Percentiles rank a stretch among this genome's conserved stretches.
Evolutionary conservation across 2,329 filamentous ascomycete species (phyloP).

Genomic region (Elsinoe arachidis): DNA sequence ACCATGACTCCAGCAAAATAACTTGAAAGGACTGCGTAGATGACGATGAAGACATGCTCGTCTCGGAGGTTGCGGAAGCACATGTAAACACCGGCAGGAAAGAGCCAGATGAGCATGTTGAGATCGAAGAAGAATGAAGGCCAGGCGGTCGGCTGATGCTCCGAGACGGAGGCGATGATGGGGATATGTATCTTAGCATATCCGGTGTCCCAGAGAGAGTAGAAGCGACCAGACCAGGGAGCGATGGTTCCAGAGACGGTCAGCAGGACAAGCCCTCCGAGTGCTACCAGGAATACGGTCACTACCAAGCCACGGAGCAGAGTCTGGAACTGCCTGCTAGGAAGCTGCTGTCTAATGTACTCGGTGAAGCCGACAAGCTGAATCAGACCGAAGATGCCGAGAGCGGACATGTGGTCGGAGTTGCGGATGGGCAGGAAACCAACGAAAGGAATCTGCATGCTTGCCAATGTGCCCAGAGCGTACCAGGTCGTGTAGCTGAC

Average conservation of each 20-base stretch:
- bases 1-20: constrained; percentile 99
- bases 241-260: constrained; percentile 88
- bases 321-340: constrained; percentile 87
- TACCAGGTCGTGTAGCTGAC: constrained; percentile 99
- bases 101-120: constrained; percentile 97
- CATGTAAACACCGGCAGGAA: constrained; percentile 96
- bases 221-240: constrained; percentile 97
- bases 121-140: constrained; percentile 98
- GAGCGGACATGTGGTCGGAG: constrained; percentile 95
- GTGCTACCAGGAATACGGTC: constrained; percentile 61
- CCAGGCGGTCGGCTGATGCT: constrained; percentile 98
- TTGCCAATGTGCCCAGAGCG: constrained; percentile 85
- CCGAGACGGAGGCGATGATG: constrained; percentile 98
- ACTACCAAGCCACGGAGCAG: constrained; percentile 71
- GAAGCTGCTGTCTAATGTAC: constrained; percentile 78
- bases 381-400: constrained; percentile 86
- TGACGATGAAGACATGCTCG: constrained; percentile 95
- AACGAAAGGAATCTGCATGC: constrained; percentile 99
- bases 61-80: constrained; percentile 91
- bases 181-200: constrained; percentile 99
- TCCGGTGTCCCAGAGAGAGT: constrained; percentile 96
- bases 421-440: constrained; percentile 93
- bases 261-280: constrained; percentile 67
- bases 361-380: constrained; percentile 90
- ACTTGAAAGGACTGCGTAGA: constrained; percentile 91